These are phyloP conservation scores for Rhexocercosporidium sp. DNA, from an alignment of 2,329 filamentous ascomycete species.

Conservation along the genomic window DNA sequence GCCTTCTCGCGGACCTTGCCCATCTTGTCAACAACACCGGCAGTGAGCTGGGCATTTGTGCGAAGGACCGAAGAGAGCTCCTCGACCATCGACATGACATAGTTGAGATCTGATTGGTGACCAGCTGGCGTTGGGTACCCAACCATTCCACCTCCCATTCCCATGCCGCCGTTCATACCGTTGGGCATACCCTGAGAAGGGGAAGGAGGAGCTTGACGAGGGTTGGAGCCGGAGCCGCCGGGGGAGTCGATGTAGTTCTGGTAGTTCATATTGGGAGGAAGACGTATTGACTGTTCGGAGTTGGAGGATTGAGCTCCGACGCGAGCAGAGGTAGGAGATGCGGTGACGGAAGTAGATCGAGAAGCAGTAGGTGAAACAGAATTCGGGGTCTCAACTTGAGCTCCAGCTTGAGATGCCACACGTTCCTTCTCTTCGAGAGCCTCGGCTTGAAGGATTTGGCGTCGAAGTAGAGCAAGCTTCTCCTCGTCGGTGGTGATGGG, in stretches of 20 bases:
- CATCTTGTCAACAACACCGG: slow-evolving; percentile 68
- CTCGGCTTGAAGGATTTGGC: not conserved
- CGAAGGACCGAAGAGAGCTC: slow-evolving; percentile 54
- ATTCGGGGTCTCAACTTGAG: not conserved
- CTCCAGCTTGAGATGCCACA: not conserved
- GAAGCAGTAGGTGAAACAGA: not conserved
- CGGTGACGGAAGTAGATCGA: not conserved
- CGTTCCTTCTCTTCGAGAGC: not conserved
- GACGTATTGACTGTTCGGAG: not conserved
- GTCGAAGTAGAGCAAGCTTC: not conserved
- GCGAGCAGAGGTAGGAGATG: not conserved
- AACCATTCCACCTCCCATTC: slow-evolving; percentile 48
- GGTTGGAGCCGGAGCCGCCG: slow-evolving; percentile 28
- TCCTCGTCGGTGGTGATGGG: not conserved
- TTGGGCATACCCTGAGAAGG: slow-evolving; percentile 40
- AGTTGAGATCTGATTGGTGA: slow-evolving; percentile 70
- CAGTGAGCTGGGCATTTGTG: slow-evolving; percentile 59
- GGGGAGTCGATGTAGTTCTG: slow-evolving; percentile 37
- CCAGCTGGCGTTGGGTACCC: slow-evolving; percentile 64
- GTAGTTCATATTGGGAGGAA: slow-evolving; percentile 22
- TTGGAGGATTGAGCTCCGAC: not conserved
- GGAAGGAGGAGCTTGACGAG: slow-evolving; percentile 39
- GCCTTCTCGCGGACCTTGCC: slow-evolving; percentile 65
- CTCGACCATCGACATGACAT: slow-evolving; percentile 72
- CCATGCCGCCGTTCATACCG: slow-evolving; percentile 42